These are phyloP conservation scores for Cyclotella kingstonii DNA, from an alignment of 108 stramenopile genomes.

Conservation along the genomic window DNA sequence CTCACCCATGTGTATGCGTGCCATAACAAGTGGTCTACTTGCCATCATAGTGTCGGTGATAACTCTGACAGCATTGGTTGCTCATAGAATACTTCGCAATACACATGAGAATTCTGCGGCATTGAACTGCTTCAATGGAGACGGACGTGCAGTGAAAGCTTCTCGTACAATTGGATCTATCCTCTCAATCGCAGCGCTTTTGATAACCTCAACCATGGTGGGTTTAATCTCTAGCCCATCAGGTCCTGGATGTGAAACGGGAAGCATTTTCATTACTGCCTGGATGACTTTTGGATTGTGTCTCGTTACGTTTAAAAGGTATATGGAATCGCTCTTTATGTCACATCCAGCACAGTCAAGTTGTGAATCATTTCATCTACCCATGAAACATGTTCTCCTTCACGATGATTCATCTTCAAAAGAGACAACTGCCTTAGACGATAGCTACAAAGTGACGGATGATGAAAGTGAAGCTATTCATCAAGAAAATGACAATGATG, in stretches of 20 bases:
- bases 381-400: too few species aligned
- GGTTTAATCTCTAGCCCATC: constrained; percentile 3
- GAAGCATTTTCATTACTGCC: constrained; percentile 4
- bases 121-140: constrained; percentile 2
- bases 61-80: not conserved
- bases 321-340: constrained; percentile 2
- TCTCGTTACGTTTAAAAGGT: not conserved
- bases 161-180: not conserved
- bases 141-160: not conserved
- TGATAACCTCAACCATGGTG: not conserved
- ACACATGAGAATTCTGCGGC: not conserved
- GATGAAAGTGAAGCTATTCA: too few species aligned
- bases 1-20: not conserved
- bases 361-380: too few species aligned
- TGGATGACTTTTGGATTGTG: constrained; percentile 11
- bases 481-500: too few species aligned
- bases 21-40: not conserved
- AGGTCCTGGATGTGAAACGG: not conserved
- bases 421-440: constrained; percentile 2
- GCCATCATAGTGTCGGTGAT: not conserved
- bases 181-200: not conserved
- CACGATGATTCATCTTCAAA: too few species aligned
- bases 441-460: constrained; percentile 10
- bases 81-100: not conserved
- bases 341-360: too few species aligned